Base-by-base conservation (phyloP, 768 basidiomycete species). In the Pleurotus pulmonarius region DNA sequence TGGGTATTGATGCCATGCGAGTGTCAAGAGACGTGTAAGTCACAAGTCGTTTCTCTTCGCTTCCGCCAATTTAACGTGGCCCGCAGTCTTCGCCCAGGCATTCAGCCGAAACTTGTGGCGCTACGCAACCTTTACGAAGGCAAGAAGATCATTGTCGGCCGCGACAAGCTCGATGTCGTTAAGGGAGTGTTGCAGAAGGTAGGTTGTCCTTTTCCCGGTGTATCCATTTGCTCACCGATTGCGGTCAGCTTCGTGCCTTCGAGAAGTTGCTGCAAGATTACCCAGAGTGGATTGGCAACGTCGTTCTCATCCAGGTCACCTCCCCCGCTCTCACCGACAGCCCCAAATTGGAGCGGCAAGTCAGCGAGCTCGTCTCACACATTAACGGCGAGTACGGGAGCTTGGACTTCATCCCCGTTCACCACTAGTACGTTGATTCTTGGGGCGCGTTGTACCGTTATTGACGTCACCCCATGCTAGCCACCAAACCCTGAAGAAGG, bases 161-260 rank as follows among this genome's bases (percentile, higher is more conserved):
- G 96, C 6, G 96, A 99, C 72, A 99, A 99, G 76, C 81, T 98
- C 41, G 96, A 98, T 65, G 92, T 94, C n/a, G 94, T 97, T 64
- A 98, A 98, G 75, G 96, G 96, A 44, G 92, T 99, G 20, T 74
- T 98, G 60, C 95, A 98, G 74, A 99, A 99, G 83, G 89, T 86
- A 40, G 12, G 65, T 61, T 20, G 56, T 24, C 3, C 34, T 15
- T 22, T 26, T 11, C n/a, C 40, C 44, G 6, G 11, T 25, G 3
- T 9, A 44, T 46, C n/a, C 25, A 9, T 34, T 26, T 45, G 25
- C 29, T 5, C 20, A 22, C 20, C 12, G 6, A 6, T 46, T 40
- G n/a, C 38, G 16, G 47, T 4, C 61, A 92, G 90, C 83, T 99
- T 38, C 90, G 92, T 48, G 95, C 95, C 0, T 99, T 98, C 64